A percentile compares a stretch with the other conserved stretches of the same genome.
phyloP scores from a whole-genome alignment of 257 asterid species.

The Ilex aquifolium region DNA sequence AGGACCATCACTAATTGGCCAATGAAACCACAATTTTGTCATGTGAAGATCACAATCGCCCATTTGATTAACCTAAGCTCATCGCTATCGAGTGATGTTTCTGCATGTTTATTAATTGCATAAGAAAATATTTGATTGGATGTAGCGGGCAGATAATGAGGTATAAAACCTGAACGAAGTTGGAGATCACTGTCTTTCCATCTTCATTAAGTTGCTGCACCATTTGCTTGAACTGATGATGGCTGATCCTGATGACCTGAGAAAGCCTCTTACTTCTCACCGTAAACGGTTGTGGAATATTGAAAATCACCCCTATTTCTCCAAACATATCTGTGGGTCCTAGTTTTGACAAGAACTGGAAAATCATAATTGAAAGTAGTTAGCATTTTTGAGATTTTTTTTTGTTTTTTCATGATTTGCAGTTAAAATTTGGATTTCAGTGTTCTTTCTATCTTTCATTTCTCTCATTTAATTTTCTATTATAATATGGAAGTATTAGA shows the following conservation, averaged over 20 bases:
- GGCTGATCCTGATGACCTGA: constrained; percentile 85
- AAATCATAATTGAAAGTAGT: constrained; percentile 1
- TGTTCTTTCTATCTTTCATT: no score
- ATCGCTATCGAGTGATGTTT: neutral
- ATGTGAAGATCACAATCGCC: no score
- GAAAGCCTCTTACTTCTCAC: constrained; percentile 88
- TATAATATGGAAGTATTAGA: no score
- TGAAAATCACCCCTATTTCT: constrained; percentile 81
- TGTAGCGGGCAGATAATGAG: neutral
- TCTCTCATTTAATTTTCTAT: no score
- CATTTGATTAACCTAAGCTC: no score
- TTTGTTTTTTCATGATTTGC: no score
- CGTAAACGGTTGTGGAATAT: constrained; percentile 84
- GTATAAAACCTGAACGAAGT: constrained; percentile 61
- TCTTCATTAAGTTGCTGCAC: constrained; percentile 59
- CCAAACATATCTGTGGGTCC: constrained; percentile 71
- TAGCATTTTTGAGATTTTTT: constrained; percentile 5
- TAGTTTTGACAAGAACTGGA: constrained; percentile 60
- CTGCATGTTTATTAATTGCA: neutral
- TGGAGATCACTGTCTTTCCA: constrained; percentile 56
- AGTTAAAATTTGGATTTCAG: no score
- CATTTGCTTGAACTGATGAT: constrained; percentile 87
- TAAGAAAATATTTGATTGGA: neutral
- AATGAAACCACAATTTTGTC: no score
- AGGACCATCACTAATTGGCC: no score